A percentile compares a stretch with the other conserved stretches of the same genome.
Evolutionary conservation across 106 monocot species (phyloP).

Genomic region (Amphibolis antarctica): DNA sequence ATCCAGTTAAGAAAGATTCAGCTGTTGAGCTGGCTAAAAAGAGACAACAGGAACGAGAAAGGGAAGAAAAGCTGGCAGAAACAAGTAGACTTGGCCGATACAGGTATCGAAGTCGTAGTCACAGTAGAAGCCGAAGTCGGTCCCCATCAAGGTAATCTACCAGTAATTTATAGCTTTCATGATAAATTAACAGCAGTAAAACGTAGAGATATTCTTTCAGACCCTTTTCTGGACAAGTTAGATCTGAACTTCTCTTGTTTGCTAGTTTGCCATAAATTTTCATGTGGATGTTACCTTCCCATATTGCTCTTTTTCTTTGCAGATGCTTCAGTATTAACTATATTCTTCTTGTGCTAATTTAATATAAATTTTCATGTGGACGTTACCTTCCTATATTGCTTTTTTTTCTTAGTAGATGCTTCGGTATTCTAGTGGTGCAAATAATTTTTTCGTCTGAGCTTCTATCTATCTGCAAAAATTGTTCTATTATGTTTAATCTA

Average conservation of each 20-base stretch:
- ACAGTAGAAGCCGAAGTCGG: constrained; percentile 58
- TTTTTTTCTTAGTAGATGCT: neutral
- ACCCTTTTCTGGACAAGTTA: neutral
- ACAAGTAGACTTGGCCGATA: constrained; percentile 49
- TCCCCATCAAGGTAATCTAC: constrained; percentile 66
- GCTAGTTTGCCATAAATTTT: neutral
- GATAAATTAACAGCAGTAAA: neutral
- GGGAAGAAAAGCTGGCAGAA: constrained; percentile 75
- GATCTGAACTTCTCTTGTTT: neutral
- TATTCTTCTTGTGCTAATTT: neutral
- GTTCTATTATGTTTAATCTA: too few relatives aligned
- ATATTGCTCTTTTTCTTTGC: neutral
- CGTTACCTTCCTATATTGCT: neutral
- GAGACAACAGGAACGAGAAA: constrained; percentile 75
- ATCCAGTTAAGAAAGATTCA: constrained; percentile 85
- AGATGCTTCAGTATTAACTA: neutral
- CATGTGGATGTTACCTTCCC: too few relatives aligned
- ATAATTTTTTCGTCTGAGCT: too few relatives aligned
- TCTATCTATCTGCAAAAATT: too few relatives aligned
- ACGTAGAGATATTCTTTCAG: neutral
- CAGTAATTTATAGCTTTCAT: neutral
- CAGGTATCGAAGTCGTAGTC: constrained; percentile 45
- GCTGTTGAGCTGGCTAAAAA: constrained; percentile 89
- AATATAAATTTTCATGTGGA: neutral
- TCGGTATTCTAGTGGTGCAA: too few relatives aligned